Evolutionary conservation across 2,329 filamentous ascomycete species (phyloP), one percentile per base, ranked within the genome.

Genomic region (Beauveria caledonica): DNA sequence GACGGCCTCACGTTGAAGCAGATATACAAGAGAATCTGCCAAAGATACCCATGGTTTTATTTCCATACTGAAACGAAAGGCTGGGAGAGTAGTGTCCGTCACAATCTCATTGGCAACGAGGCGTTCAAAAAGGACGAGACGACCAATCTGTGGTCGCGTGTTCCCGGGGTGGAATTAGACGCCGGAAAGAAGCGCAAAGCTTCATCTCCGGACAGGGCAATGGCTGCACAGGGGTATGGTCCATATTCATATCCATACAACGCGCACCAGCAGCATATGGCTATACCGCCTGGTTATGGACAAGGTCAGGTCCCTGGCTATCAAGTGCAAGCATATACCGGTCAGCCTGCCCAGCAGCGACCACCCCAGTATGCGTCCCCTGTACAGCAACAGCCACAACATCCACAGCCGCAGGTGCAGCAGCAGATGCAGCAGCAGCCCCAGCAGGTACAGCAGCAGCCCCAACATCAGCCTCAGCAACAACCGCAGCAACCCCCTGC

Each of bases 21-120:
- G 70, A 84, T 85, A 59, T 86, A 86, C 71, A 85, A 85, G 70
- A 76, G 82, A 53, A 86, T 86, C 58, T 81, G 80, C 64, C 74
- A 76, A 62, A 76, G 76, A 64, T 85, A 85, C 64, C 82, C 82
- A 10, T 85, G 79, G 76, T 86, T 82, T 64, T 81, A 80, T 64
- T 85, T 85, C 66, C 76, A 75, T 58, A 81, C 82, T 19, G 82
- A 83, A 67, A 85, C 83, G 6, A 86, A 84, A 67, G 83, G 83
- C n/a, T 86, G 83, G 83, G 82, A 86, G 68, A 85, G 82, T 64
- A 85, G 82, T 65, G 83, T 86, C n/a, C 80, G 83, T 1, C 83
- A 86, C 66, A 86, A 85, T 60, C 76, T 86, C 29, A 84, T 85
- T 64, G 82, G 82, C 2, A 85, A 85, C 67, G 80, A 82, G 64